Evolutionary conservation across 352 stramenopile genomes (phyloP), one percentile per base, ranked within the genome.

Genomic region (Pythium phragmitis): DNA sequence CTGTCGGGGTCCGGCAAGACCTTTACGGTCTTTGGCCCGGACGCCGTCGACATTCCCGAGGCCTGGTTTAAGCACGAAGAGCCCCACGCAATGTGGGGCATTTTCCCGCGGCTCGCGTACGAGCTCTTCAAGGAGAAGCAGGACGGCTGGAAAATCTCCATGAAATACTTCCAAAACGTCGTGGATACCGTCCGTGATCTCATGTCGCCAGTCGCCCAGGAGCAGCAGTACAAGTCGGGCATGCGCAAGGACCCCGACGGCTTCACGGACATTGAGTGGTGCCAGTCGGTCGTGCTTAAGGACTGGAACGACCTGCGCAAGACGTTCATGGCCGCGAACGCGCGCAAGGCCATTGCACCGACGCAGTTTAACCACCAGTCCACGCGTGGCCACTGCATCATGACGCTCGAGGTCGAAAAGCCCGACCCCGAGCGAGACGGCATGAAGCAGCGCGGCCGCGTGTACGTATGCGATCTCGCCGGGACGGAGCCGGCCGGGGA

Each of bases 131-230:
- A 97, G 65, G 87, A 97, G 64, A 97, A 97, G 66, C 80, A 97
- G 62, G 94, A 98, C 59, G 93, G 93, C 57, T 98, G 94, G 93
- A 98, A 98, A 73, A 95, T 98, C 68, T 97, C 89, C 30, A 98
- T 98, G 93, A 98, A 98, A 77, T 98, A 98, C 70, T 98, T 98
- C 68, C 94, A 98, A 68, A 98, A 98, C 69, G 94, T 98, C 41
- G 94, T 98, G 8, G 93, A 98, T 73, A 98, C 89, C 4, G 92
- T 98, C 46, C 87, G 93, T 33, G 94, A 98, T 72, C 82, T 98
- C 62, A 96, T 98, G 89, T 97, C 87, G 7, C 92, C 94, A 2
- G 79, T 97, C 50, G 92, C 85, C 2, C 87, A 97, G 63, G 94
- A 98, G 57, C 89, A 98, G 70, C 82, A 95, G 65, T 98, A 98